Evolutionary conservation across 1,284 basidiomycete species (phyloP), one percentile per base, ranked within the genome.

Genomic region (Fomitiporia mediterranea): DNA sequence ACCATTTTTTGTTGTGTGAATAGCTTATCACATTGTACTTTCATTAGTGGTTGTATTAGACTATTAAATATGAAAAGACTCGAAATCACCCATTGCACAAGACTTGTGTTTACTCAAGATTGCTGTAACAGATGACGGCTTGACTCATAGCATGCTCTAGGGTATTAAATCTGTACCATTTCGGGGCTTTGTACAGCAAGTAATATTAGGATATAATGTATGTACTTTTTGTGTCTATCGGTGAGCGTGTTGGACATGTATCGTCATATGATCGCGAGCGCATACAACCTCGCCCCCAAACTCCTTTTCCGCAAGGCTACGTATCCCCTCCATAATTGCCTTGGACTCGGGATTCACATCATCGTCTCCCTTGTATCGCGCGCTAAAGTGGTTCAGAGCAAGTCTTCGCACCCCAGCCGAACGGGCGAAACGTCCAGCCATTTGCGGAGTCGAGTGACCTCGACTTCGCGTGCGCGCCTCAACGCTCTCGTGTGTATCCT

Each of bases 401-500:
- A 98, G 76, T 55, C 74, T 76, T 54, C 72, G 75, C 13, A 92
- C 91, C 13, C 76, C 66, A 46, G 94, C 82, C 2, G 69, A 70
- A 63, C 76, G 80, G 0, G 91, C 94, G 68, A 97, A 96, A 21
- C 75, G 75, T 6, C 89, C 94, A 15, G 93, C 94, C 81, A 94
- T 91, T 62, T 90, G 87, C 0, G 94, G 93, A 5, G 94, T 97
- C 9, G 92, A 94, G 71, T 98, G 94, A 0, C 94, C 94, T 65
- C 91, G 82, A 83, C 65, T 78, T 82, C n/a, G 91, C 77, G 58
- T 60, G 56, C 86, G 83, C 48, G 71, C 70, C 64, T 87, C 79
- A 2, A 94, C 82, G n/a, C 65, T 78, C 58, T 82, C 79, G 60
- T 78, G 77, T 11, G 83, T 83, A 57, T 83, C 84, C 17, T 65